A percentile compares a stretch with the other conserved stretches of the same genome.
Conservation (phyloP, 1,284 basidiomycete species). For the Stereum hirsutum region DNA sequence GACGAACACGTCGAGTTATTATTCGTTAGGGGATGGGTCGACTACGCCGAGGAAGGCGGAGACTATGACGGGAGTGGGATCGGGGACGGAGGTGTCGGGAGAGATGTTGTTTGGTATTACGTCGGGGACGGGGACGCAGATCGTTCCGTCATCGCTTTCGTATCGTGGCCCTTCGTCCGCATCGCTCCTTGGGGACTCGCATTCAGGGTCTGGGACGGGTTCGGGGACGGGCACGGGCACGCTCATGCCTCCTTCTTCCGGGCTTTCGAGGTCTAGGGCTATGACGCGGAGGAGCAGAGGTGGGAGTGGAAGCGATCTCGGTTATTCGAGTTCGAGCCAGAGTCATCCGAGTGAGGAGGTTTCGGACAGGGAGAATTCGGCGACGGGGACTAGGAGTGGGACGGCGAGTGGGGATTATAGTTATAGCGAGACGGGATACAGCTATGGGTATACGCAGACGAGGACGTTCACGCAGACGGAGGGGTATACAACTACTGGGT, state of each 20-base stretch:
- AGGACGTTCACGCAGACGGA: constrained; percentile 19
- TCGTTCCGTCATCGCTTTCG: constrained; percentile 43
- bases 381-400: too few relatives aligned
- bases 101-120: constrained; percentile 28
- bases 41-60: too few relatives aligned
- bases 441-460: constrained; percentile 14
- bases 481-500: not conserved
- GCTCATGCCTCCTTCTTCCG: constrained; percentile 19
- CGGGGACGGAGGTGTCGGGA: constrained; percentile 17
- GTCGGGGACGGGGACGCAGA: constrained; percentile 33
- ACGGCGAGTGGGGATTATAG: too few relatives aligned
- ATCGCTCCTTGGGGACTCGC: constrained; percentile 48
- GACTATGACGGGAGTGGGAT: constrained; percentile 8
- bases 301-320: too few relatives aligned
- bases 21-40: constrained; percentile 23
- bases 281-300: constrained; percentile 44
- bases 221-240: too few relatives aligned
- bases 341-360: constrained; percentile 27
- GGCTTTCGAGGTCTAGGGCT: constrained; percentile 47
- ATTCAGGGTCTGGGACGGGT: constrained; percentile 24
- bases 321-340: constrained; percentile 29
- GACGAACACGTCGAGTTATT: constrained; percentile 20
- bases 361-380: constrained; percentile 51
- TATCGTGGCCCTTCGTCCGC: constrained; percentile 43
- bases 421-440: too few relatives aligned